phyloP scores from a whole-genome alignment of 192 early-diverging fungal genomes.

The Radiomyces spectabilis region DNA sequence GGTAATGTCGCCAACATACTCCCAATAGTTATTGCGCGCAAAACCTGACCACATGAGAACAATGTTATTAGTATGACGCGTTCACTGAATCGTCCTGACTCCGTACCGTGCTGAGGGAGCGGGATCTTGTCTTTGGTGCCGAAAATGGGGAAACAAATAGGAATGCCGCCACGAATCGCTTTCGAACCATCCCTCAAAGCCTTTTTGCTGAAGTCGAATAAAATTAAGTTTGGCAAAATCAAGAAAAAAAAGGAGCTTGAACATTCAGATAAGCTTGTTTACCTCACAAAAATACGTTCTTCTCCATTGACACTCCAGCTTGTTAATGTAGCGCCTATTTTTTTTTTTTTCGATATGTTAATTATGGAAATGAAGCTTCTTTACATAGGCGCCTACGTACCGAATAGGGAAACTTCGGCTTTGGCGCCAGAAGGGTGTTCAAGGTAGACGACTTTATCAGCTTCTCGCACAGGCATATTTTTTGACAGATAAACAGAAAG shows the following conservation, averaged over 20 bases:
- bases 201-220: slow-evolving; percentile 44
- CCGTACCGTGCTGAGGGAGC: slow-evolving; percentile 65
- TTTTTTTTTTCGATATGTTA: neutral
- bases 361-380: neutral
- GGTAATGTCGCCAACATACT: slow-evolving; percentile 35
- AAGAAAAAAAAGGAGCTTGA: neutral
- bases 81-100: too few relatives aligned
- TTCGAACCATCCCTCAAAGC: slow-evolving; percentile 84
- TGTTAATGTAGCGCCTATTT: slow-evolving; percentile 83
- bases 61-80: too few relatives aligned
- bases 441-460: slow-evolving; percentile 1
- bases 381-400: neutral
- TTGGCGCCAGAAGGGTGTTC: neutral
- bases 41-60: slow-evolving; percentile 19
- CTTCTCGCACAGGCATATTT: slow-evolving; percentile 4
- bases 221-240: neutral
- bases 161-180: slow-evolving; percentile 86
- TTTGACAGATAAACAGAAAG: neutral
- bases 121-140: slow-evolving; percentile 43
- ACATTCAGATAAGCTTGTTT: neutral
- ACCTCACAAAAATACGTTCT: slow-evolving; percentile 86
- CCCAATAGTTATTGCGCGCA: slow-evolving; percentile 52
- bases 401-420: neutral
- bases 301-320: slow-evolving; percentile 70
- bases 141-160: slow-evolving; percentile 80